Evolutionary conservation across 2,329 filamentous ascomycete genomes (phyloP).

Genomic region (Myriangium duriaei): DNA sequence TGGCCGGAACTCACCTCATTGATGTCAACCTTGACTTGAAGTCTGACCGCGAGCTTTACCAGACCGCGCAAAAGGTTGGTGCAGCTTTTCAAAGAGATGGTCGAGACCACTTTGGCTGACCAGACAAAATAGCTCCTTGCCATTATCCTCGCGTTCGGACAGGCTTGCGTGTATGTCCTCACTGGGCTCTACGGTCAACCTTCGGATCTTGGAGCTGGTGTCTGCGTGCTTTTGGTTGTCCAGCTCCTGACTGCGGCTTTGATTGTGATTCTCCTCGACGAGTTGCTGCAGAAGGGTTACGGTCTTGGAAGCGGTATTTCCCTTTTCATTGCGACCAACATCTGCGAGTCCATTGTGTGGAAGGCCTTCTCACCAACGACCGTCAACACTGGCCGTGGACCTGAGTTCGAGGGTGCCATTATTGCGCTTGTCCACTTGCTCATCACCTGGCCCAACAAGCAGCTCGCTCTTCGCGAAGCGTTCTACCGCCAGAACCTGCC

Average conservation of each 20-base stretch:
- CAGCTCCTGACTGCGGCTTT: slow-evolving; percentile 95
- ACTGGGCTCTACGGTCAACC: slow-evolving; percentile 96
- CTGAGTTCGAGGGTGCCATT: slow-evolving; percentile 97
- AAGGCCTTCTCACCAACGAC: slow-evolving; percentile 99
- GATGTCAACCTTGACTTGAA: slow-evolving; percentile 99
- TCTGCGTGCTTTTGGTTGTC: slow-evolving; percentile 95
- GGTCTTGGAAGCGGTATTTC: slow-evolving; percentile 97
- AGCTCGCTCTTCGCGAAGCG: slow-evolving; percentile 91
- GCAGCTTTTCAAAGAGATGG: background rate
- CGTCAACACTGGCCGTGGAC: slow-evolving; percentile 97
- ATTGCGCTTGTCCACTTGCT: slow-evolving; percentile 96
- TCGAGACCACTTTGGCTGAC: slow-evolving; percentile 5
- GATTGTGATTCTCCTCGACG: slow-evolving; percentile 97
- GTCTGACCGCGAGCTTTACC: slow-evolving; percentile 98
- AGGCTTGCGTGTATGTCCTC: slow-evolving; percentile 95
- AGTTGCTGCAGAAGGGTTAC: slow-evolving; percentile 98
- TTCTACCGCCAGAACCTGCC: slow-evolving; percentile 99
- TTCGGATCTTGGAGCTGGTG: slow-evolving; percentile 90
- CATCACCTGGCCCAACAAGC: slow-evolving; percentile 99
- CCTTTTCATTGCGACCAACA: slow-evolving; percentile 99
- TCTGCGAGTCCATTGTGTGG: slow-evolving; percentile 99
- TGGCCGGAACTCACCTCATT: slow-evolving; percentile 98
- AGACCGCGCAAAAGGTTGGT: slow-evolving; percentile 79
- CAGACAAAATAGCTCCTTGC: slow-evolving; percentile 49
- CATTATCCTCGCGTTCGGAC: slow-evolving; percentile 93